Evolutionary conservation across 148 eudicot species (phyloP).

Genomic region (Rhododendron simsii): DNA sequence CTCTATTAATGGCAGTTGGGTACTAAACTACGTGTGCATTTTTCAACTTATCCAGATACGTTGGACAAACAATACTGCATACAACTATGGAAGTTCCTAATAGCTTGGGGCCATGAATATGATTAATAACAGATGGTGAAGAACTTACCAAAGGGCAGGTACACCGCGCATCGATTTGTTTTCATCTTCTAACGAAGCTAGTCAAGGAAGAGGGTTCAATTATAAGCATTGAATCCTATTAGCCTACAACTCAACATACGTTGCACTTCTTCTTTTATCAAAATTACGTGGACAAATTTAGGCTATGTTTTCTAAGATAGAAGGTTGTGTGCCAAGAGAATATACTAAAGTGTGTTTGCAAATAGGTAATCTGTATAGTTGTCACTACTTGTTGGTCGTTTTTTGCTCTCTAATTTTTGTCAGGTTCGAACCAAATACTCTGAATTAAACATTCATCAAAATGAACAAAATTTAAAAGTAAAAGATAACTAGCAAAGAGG

Average conservation of each 20-base stretch:
- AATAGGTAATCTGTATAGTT: too few relatives aligned
- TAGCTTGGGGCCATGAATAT: not conserved
- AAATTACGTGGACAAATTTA: too few relatives aligned
- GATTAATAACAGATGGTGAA: not conserved
- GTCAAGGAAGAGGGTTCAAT: not conserved
- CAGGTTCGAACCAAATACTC: too few relatives aligned
- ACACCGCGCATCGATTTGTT: not conserved
- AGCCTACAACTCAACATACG: too few relatives aligned
- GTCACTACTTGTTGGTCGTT: too few relatives aligned
- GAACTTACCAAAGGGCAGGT: not conserved
- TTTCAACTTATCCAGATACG: not conserved
- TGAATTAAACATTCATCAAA: too few relatives aligned
- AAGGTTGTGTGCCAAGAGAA: too few relatives aligned
- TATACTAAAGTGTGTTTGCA: too few relatives aligned
- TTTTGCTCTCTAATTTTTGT: too few relatives aligned
- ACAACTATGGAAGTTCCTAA: not conserved
- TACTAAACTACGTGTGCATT: not conserved
- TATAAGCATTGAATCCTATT: not conserved
- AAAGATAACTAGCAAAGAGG: not conserved
- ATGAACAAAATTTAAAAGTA: too few relatives aligned
- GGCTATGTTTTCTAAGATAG: too few relatives aligned
- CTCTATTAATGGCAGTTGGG: not conserved
- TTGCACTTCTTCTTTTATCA: too few relatives aligned
- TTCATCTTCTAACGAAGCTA: not conserved
- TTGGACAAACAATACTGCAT: not conserved